Percentiles rank a stretch among this genome's conserved stretches.
phyloP scores from a whole-genome alignment of 2,329 filamentous ascomycete species.

The Kalmusia sp. region DNA sequence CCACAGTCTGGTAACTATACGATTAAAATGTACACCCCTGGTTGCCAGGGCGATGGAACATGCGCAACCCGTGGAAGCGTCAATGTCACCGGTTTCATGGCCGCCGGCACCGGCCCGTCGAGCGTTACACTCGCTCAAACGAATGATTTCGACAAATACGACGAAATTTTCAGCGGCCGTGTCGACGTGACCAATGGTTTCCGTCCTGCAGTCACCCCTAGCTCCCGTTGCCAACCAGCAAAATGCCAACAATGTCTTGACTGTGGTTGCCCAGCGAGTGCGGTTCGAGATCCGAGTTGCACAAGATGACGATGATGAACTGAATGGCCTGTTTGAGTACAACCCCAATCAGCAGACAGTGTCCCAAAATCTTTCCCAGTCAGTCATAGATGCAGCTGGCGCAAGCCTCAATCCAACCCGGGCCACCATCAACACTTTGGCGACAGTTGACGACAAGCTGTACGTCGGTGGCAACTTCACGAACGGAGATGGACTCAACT shows the following conservation, averaged over 20 bases:
- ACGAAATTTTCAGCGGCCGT: conserved; percentile 85
- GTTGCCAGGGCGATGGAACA: conserved; percentile 79
- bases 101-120: conserved; percentile 49
- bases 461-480: conserved; percentile 89
- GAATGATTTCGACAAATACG: conserved; percentile 96
- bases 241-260: conserved; percentile 59
- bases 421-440: conserved; percentile 75
- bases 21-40: conserved; percentile 90
- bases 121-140: conserved; percentile 80
- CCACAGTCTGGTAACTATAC: conserved; percentile 90
- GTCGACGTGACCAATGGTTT: conserved; percentile 82
- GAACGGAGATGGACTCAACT: conserved; percentile 63
- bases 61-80: conserved; percentile 81
- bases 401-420: conserved; percentile 65
- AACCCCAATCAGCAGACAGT: conserved; percentile 69
- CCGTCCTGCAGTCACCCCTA: conserved; percentile 80
- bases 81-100: conserved; percentile 78
- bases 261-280: conserved; percentile 88
- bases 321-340: conserved; percentile 93
- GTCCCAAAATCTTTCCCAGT: conserved; percentile 71
- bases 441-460: conserved; percentile 64
- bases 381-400: conserved; percentile 78
- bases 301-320: conserved; percentile 77
- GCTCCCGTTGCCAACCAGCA: conserved; percentile 70
- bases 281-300: conserved; percentile 68